Conservation (phyloP, 805 yeast species). For the Wickerhamiella domercqiae region DNA sequence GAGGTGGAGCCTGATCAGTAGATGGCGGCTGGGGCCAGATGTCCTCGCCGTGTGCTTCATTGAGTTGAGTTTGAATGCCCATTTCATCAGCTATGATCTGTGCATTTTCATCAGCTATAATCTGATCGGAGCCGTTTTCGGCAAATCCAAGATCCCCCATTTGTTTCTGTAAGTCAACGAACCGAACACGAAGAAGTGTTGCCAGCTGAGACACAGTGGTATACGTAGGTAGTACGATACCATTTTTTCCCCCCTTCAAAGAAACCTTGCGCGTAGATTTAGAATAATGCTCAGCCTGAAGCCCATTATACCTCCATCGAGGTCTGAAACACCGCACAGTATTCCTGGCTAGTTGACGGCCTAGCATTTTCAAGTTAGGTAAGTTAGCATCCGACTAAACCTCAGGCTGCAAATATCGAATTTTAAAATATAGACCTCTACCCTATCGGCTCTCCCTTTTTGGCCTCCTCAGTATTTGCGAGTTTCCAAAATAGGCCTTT, state of each 20-base stretch:
- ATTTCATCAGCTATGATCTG: constrained; percentile 77
- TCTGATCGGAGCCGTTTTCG: constrained; percentile 50
- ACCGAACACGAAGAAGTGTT: constrained; percentile 48
- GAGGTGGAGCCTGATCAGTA: constrained; percentile 33
- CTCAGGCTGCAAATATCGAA: too few species aligned
- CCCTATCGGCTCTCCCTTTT: background rate
- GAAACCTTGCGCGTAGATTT: too few species aligned
- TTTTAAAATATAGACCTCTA: too few species aligned
- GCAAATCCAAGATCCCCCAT: constrained; percentile 62
- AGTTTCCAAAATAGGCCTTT: constrained; percentile 16
- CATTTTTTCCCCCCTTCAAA: background rate
- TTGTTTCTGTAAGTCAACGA: constrained; percentile 41
- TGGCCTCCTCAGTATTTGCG: constrained; percentile 10
- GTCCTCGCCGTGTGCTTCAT: constrained; percentile 44
- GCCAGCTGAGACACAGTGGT: constrained; percentile 70
- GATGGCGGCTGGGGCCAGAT: constrained; percentile 38
- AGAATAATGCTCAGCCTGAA: too few species aligned
- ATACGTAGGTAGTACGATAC: constrained; percentile 45
- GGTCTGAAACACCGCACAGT: too few species aligned
- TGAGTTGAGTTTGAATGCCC: constrained; percentile 45
- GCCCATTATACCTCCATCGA: too few species aligned
- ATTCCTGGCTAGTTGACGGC: too few species aligned
- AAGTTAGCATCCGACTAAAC: too few species aligned
- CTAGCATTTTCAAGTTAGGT: too few species aligned
- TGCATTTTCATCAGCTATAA: constrained; percentile 76